A percentile compares a stretch with the other conserved stretches of the same genome.
Conservation (phyloP, 1,284 basidiomycete genomes). For the Cutaneotrichosporon dermatis region DNA sequence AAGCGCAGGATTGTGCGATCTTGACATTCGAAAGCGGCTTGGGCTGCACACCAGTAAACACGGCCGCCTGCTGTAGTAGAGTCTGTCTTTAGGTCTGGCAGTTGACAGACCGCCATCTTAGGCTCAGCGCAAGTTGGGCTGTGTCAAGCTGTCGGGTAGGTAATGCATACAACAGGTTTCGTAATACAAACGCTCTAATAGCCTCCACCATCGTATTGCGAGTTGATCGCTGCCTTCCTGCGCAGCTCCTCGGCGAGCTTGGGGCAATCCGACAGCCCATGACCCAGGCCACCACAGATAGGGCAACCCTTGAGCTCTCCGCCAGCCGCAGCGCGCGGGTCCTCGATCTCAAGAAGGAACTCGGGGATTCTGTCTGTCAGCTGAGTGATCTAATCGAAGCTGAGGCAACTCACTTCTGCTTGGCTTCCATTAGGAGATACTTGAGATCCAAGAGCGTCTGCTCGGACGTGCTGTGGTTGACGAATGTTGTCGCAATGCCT, state of each 20-base stretch:
- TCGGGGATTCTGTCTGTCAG: slow-evolving; percentile 70
- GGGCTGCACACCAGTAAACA: no score
- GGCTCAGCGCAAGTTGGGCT: no score
- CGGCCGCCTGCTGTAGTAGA: no score
- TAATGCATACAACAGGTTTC: no score
- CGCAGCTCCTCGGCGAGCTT: slow-evolving; percentile 92
- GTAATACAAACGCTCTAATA: slow-evolving; percentile 45
- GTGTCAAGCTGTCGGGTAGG: no score
- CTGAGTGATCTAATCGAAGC: neutral
- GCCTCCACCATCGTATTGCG: slow-evolving; percentile 58
- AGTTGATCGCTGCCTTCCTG: slow-evolving; percentile 52
- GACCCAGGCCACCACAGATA: slow-evolving; percentile 94
- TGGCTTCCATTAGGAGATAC: slow-evolving; percentile 93
- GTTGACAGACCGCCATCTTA: no score
- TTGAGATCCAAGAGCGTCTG: slow-evolving; percentile 96
- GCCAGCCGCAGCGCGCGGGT: slow-evolving; percentile 75
- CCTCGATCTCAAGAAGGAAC: slow-evolving; percentile 88
- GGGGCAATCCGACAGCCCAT: slow-evolving; percentile 88
- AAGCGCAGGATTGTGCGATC: no score
- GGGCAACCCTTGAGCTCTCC: slow-evolving; percentile 80
- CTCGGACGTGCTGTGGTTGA: slow-evolving; percentile 94
- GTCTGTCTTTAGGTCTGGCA: no score
- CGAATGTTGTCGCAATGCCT: slow-evolving; percentile 99
- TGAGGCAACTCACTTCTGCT: slow-evolving; percentile 71
- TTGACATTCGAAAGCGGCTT: no score